Evolutionary conservation across 2,329 filamentous ascomycete genomes (phyloP), one percentile per base, ranked within the genome.

Genomic region (Colletotrichum costaricense): DNA sequence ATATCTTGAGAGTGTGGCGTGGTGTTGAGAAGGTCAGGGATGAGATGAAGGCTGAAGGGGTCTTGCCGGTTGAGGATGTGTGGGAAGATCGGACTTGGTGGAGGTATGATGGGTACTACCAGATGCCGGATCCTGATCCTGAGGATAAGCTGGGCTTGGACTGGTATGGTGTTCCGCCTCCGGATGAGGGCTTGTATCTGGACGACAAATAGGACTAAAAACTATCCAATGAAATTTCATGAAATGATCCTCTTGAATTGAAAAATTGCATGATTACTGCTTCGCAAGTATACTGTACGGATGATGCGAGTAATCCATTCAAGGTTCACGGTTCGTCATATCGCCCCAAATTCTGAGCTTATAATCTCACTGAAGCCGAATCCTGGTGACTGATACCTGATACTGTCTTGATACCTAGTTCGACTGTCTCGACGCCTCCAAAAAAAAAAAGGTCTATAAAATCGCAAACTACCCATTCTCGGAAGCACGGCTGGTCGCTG

Each of bases 1-100:
- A 85, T 42, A 82, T 84, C 49, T 71, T 84, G 7, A 63, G 81
- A 7, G 81, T 82, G 3, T 82, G 80, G 81, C 70, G 73, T 2
- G 78, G 75, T 0, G 77, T 80, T 5, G 77, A 74, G 24, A 71
- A 62, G 30, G 68, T 72, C 1, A 67, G 80, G 7, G 77, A 82
- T 2, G 64, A 75, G 56, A 81, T 82, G 78, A 77, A 78, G 67
- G 72, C 62, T 0, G 80, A 80, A 58, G 78, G 78, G 1, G 76
- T 81, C 1, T 14, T 78, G 55, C 82, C 81, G 0, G 78, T 82
- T 3, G 81, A 83, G 73, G 80, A 83, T 64, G 78, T 80, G 0
- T 82, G 80, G 79, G 78, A 81, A 57, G 78, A 78, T 56, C 58
- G 81, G 33, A 77, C 73, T 7, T 83, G 80, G 78, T 82, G 80